Conservation (phyloP, 1,284 basidiomycete species). For the Dichomitus squalens region DNA sequence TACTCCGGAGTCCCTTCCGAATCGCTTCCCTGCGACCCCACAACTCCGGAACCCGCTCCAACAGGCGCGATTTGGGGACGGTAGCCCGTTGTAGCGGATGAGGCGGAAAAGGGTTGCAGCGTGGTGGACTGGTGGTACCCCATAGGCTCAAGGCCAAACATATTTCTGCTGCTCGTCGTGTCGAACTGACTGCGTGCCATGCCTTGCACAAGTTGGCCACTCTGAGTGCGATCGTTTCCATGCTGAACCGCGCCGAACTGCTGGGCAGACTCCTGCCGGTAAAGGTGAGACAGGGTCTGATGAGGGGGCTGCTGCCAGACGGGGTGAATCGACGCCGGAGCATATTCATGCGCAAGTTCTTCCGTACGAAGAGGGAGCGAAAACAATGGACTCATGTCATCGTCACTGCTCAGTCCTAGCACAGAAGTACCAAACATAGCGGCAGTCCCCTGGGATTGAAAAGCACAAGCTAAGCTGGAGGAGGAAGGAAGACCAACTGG, state of each 20-base stretch:
- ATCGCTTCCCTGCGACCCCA: background rate
- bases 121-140: conserved; percentile 20
- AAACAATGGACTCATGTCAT: background rate
- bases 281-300: background rate
- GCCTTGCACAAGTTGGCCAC: background rate
- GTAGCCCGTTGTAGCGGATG: background rate
- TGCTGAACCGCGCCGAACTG: conserved; percentile 30
- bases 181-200: background rate
- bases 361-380: background rate
- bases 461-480: background rate
- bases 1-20: background rate
- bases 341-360: background rate
- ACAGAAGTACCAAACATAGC: background rate
- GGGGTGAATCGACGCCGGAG: background rate
- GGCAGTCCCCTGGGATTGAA: background rate
- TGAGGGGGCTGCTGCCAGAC: background rate
- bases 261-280: background rate
- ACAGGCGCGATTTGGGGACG: background rate
- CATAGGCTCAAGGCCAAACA: conserved; percentile 3
- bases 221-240: background rate
- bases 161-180: background rate
- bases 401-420: background rate
- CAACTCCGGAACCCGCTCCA: background rate
- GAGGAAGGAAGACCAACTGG: background rate
- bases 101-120: conserved; percentile 48